phyloP scores from a whole-genome alignment of 345 rosid species.

The Brassica nigra region DNA sequence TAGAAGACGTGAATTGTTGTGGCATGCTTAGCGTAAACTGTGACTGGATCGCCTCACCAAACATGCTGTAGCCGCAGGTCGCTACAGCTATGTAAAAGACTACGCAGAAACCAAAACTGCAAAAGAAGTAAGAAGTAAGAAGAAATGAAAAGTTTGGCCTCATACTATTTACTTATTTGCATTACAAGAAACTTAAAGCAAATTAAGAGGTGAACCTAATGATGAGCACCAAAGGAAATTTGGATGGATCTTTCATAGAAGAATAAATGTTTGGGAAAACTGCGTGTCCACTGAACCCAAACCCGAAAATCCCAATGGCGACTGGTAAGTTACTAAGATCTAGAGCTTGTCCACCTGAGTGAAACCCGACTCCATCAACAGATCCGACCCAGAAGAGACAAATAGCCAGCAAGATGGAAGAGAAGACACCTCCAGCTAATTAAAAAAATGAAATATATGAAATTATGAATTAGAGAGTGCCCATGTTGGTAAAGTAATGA shows the following conservation, averaged over 20 bases:
- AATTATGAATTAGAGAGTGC: too few relatives aligned
- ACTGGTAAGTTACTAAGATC: slow-evolving; percentile 65
- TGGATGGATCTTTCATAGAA: slow-evolving; percentile 75
- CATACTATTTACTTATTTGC: slow-evolving; percentile 11
- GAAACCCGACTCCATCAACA: slow-evolving; percentile 66
- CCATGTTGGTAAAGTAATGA: too few relatives aligned
- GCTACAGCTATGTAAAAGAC: slow-evolving; percentile 54
- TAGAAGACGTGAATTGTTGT: slow-evolving; percentile 53
- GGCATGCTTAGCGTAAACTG: slow-evolving; percentile 89
- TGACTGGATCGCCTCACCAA: slow-evolving; percentile 69
- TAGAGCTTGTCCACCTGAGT: slow-evolving; percentile 51
- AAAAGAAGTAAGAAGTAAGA: not conserved
- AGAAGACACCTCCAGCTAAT: slow-evolving; percentile 74
- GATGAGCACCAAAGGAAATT: slow-evolving; percentile 54
- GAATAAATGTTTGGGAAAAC: slow-evolving; percentile 78
- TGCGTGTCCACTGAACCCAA: slow-evolving; percentile 69
- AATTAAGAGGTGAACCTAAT: slow-evolving; percentile 4
- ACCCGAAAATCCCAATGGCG: slow-evolving; percentile 73
- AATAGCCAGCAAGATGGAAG: slow-evolving; percentile 57
- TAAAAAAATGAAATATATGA: too few relatives aligned
- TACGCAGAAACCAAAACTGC: slow-evolving; percentile 71
- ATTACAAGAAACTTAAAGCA: slow-evolving; percentile 7
- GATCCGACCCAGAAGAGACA: slow-evolving; percentile 80
- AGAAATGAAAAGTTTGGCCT: not conserved
- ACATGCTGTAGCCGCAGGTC: slow-evolving; percentile 65